Percentiles rank a stretch among this genome's conserved stretches.
Conservation (phyloP, 306 rosid genomes). For the Acmispon strigosus region DNA sequence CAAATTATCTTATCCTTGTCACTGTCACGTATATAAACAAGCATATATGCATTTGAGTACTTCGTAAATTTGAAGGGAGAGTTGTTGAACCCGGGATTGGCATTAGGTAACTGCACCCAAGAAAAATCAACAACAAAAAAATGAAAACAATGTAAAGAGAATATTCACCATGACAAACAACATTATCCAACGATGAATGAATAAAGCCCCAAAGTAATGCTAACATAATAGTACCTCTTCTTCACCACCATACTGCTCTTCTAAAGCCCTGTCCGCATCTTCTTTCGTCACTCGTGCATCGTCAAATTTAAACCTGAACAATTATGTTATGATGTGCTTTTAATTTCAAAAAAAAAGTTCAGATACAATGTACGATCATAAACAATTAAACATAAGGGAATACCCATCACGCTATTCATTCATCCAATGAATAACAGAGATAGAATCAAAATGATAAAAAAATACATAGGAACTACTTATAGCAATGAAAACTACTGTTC, state of each 20-base stretch:
- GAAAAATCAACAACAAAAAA: not conserved
- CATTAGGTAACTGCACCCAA: conserved; percentile 54
- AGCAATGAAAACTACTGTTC: not conserved
- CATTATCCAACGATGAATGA: not conserved
- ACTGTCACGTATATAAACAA: conserved; percentile 77
- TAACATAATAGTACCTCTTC: conserved; percentile 49
- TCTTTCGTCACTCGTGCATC: conserved; percentile 87
- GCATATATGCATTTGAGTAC: conserved; percentile 87
- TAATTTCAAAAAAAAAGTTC: too few relatives aligned
- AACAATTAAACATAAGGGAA: not conserved
- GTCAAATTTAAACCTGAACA: conserved; percentile 72
- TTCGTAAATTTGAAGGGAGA: conserved; percentile 78
- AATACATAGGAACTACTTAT: not conserved
- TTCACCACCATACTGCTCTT: conserved; percentile 89
- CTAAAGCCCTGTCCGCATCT: conserved; percentile 69
- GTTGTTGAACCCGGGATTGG: conserved; percentile 76
- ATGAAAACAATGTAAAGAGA: not conserved
- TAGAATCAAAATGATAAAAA: not conserved
- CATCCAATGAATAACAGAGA: not conserved
- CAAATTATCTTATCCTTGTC: conserved; percentile 81
- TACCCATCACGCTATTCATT: not conserved
- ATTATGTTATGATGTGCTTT: not conserved
- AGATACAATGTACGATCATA: not conserved
- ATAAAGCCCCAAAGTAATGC: not conserved
- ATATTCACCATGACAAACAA: not conserved